These are phyloP conservation scores for Sordariomycetes sp. DNA, from an alignment of 2,329 filamentous ascomycete species.

Conservation along the genomic window DNA sequence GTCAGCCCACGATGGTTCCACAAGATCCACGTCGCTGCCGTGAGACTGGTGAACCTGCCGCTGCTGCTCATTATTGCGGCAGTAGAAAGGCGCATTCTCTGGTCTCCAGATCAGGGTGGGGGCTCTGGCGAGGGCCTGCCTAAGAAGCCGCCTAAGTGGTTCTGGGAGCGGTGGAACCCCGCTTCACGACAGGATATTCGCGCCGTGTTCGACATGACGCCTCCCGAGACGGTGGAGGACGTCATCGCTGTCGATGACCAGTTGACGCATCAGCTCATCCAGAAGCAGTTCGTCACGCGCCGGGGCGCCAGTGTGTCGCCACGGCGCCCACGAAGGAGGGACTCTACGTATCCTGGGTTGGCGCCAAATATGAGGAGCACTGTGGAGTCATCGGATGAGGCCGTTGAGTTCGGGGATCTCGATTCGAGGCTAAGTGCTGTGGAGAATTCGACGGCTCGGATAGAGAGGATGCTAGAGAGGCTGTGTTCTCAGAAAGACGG, in stretches of 20 bases:
- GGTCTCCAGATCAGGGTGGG: constrained; percentile 7
- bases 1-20: constrained; percentile 77
- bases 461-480: constrained; percentile 31
- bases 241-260: constrained; percentile 47
- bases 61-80: constrained; percentile 58
- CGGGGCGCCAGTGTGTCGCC: constrained; percentile 25
- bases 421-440: constrained; percentile 28
- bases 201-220: constrained; percentile 58
- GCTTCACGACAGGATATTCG: constrained; percentile 60
- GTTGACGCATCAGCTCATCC: constrained; percentile 42
- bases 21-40: constrained; percentile 70
- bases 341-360: constrained; percentile 43
- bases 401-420: constrained; percentile 22
- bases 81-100: constrained; percentile 43
- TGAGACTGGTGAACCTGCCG: constrained; percentile 63
- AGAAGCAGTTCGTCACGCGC: constrained; percentile 39
- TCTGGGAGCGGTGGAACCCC: constrained; percentile 57
- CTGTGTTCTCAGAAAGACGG: constrained; percentile 11
- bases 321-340: constrained; percentile 24
- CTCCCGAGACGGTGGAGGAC: constrained; percentile 44
- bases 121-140: background rate
- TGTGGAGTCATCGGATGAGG: constrained; percentile 20
- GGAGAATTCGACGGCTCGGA: constrained; percentile 33
- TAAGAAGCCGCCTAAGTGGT: constrained; percentile 21
- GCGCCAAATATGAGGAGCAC: constrained; percentile 14